Evolutionary conservation across 768 basidiomycete genomes (phyloP).

Genomic region (Russula virescens): DNA sequence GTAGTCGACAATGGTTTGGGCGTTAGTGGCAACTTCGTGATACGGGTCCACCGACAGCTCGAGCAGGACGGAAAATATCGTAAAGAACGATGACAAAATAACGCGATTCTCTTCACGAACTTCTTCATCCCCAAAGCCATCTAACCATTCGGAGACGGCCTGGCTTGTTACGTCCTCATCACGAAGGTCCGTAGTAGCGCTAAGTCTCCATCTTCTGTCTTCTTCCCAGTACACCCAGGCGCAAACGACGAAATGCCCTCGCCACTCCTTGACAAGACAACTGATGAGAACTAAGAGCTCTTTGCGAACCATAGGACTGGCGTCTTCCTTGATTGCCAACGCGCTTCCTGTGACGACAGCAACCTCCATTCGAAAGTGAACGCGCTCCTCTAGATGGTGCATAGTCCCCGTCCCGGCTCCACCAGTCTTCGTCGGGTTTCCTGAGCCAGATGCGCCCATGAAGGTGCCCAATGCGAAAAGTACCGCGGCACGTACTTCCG

Average conservation of each 20-base stretch:
- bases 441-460: conserved; percentile 81
- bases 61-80: conserved; percentile 80
- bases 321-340: conserved; percentile 87
- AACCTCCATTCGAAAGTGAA: conserved; percentile 85
- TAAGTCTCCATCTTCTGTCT: conserved; percentile 57
- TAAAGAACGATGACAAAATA: conserved; percentile 87
- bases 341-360: conserved; percentile 86
- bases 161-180: conserved; percentile 71
- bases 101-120: conserved; percentile 74
- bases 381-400: conserved; percentile 66
- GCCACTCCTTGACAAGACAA: conserved; percentile 92
- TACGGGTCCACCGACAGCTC: conserved; percentile 93
- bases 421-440: conserved; percentile 58
- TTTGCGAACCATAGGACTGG: conserved; percentile 93
- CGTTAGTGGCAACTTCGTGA: conserved; percentile 85
- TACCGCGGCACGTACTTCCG: conserved; percentile 89
- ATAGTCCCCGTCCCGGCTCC: conserved; percentile 84
- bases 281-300: conserved; percentile 89
- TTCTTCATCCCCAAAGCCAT: conserved; percentile 57
- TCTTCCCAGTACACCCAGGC: conserved; percentile 98
- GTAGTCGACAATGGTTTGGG: conserved; percentile 89
- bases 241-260: conserved; percentile 92
- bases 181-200: conserved; percentile 30
- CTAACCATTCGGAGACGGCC: conserved; percentile 76
- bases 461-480: conserved; percentile 91